Conservation (phyloP, 345 rosid species). For the Lepidium africanum region DNA sequence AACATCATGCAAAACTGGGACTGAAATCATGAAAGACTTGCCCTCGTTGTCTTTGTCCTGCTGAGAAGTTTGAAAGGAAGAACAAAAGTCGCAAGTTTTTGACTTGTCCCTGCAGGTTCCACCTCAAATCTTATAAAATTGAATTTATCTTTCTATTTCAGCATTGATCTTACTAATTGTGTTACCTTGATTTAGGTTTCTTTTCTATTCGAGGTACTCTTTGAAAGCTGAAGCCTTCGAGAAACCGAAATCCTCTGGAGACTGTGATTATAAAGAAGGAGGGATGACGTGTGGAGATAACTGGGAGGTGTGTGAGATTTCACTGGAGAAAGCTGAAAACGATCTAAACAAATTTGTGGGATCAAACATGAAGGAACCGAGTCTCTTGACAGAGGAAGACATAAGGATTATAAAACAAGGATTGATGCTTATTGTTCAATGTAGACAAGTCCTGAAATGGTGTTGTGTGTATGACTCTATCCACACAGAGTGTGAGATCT, state of each 20-base stretch:
- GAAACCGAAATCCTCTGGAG: background rate
- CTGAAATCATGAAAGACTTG: background rate
- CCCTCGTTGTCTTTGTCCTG: background rate
- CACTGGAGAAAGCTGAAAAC: background rate
- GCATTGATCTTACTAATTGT: background rate
- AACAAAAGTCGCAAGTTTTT: background rate
- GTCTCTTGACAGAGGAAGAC: background rate
- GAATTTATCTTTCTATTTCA: background rate
- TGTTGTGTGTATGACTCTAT: background rate
- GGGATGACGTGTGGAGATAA: background rate
- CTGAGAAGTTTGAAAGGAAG: background rate
- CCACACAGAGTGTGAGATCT: background rate
- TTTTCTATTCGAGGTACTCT: background rate
- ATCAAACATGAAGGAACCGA: background rate
- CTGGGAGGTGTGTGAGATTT: background rate
- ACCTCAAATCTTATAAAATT: background rate
- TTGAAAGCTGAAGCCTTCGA: background rate
- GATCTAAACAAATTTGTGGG: background rate
- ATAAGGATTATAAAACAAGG: background rate
- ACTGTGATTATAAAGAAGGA: background rate
- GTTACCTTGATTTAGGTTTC: background rate
- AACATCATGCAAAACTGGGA: background rate
- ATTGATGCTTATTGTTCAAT: background rate
- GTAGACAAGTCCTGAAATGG: slow-evolving; percentile 6
- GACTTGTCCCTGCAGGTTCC: slow-evolving; percentile 1